A percentile compares a stretch with the other conserved stretches of the same genome.
phyloP scores from a whole-genome alignment of 768 basidiomycete species.

The Leccinum subgranulosum region DNA sequence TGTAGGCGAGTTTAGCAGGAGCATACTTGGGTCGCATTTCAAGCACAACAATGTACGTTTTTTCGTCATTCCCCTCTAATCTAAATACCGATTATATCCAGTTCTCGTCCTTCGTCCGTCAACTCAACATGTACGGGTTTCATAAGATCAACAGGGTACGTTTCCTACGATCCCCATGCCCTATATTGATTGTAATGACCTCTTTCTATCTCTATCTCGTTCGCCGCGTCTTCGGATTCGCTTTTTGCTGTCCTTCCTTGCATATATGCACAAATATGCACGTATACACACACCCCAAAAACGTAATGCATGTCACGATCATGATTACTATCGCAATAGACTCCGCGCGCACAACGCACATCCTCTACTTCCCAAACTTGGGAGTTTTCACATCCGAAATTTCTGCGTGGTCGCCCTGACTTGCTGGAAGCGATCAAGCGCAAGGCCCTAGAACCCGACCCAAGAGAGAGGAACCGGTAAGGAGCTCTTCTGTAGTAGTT shows the following conservation, averaged over 20 bases:
- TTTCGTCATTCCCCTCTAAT: constrained; percentile 18
- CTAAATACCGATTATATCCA: constrained; percentile 30
- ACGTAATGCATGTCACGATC: neutral
- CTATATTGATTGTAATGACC: constrained; percentile 11
- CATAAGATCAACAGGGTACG: constrained; percentile 87
- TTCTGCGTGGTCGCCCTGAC: constrained; percentile 76
- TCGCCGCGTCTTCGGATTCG: neutral
- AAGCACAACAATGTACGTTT: constrained; percentile 82
- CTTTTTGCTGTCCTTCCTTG: neutral
- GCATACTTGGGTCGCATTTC: constrained; percentile 82
- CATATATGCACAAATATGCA: constrained; percentile 1
- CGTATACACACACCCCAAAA: constrained; percentile 2
- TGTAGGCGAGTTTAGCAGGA: constrained; percentile 81
- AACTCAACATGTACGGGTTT: constrained; percentile 96
- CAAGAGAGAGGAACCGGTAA: constrained; percentile 38
- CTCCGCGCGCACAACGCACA: constrained; percentile 79
- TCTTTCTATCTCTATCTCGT: constrained; percentile 1
- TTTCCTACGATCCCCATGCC: constrained; percentile 10
- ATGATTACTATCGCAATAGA: constrained; percentile 37
- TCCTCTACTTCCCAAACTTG: constrained; percentile 80
- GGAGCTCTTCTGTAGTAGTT: neutral
- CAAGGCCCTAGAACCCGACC: constrained; percentile 80
- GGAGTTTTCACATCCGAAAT: constrained; percentile 89
- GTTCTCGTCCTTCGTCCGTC: constrained; percentile 94
- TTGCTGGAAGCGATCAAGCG: constrained; percentile 84